Base-by-base conservation (phyloP, 2,329 filamentous ascomycete species). In the Domatiomyces globalis region DNA sequence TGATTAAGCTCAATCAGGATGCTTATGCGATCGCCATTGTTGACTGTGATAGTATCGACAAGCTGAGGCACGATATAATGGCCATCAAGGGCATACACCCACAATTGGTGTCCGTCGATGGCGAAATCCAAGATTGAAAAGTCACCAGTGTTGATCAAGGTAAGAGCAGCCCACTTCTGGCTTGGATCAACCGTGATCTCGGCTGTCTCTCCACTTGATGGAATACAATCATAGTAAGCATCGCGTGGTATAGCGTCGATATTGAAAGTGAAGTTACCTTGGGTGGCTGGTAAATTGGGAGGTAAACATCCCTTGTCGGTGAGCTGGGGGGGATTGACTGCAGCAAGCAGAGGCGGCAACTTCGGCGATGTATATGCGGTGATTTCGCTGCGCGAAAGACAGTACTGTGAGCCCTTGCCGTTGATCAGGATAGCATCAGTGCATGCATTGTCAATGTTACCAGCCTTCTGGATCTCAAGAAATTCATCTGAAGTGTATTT, bases 341-440 rank as follows among this genome's bases (percentile, higher is more conserved):
- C 42, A 22, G 60, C 56, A 2, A 60, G 54, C 15, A 68, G 45
- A 20, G 63, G 57, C 12, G 51, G 51, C 5, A 67, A 56, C 8
- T 56, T 60, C 15, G 65, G 63, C 29, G 62, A 66, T 2, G 66
- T 69, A 48, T 67, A 68, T 1, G 66, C 59, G 20, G 68, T 65
- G 8, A 79, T 67, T 44, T 75, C 67, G 4, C 68, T 67, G 2
- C 67, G 65, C 0, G 69, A 62, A 48, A 75, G 67, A 60, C 79
- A 82, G 46, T 73, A 64, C 0, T 79, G 73, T 1, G 69, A 68
- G 4, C 79, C 79, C 58, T 79, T 77, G 17, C 80, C 80, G 51
- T 84, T 83, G 50, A 83, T 69, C 10, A 83, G 63, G n/a, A 84
- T 67, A 0, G 78, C 73, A 59, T 82, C 79, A 54, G 77, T 77